Evolutionary conservation across 139 green algal species (phyloP), one percentile per base, ranked within the genome.

Genomic region (Eudorina sp.): DNA sequence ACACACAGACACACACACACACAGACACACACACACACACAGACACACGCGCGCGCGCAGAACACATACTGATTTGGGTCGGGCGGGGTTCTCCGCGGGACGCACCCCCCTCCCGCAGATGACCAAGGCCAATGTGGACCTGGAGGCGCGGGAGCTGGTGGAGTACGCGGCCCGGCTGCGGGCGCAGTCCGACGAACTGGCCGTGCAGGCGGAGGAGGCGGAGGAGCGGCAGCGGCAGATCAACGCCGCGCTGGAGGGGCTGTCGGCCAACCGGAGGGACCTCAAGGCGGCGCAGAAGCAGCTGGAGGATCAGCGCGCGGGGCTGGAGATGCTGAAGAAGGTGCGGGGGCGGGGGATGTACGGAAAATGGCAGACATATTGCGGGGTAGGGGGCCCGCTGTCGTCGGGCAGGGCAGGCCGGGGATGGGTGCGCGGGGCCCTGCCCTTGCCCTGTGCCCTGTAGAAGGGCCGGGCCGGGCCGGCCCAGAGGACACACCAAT

Each of bases 81-180:
- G n/a, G n/a, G n/a, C n/a, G n/a, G n/a, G n/a, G n/a, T n/a, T n/a
- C n/a, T n/a, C n/a, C n/a, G n/a, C n/a, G n/a, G n/a, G n/a, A n/a
- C n/a, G n/a, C n/a, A n/a, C n/a, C n/a, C 38, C 64, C 64, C 29
- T 43, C 31, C 25, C 66, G 78, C 84, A 93, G 90, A 36, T 68
- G 29, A 88, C 92, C 53, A 76, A 73, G 51, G 53, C 64, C 25
- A 40, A 62, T 13, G 41, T 93, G 60, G 88, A 92, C 62, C 34
- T 72, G 1, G 91, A 92, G 73, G 84, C 88, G 0, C 68, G 46
- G 51, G 29, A 89, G 85, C 91, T 93, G 43, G 79, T 93, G 18
- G 88, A 89, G 46, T 89, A 86, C 84, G 90, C 90, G n/a, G 70
- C 46, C 14, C 84, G 55, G 79, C 88, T 93, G 88, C 69, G 88